phyloP scores from a whole-genome alignment of 2,329 filamentous ascomycete genomes.

The Xylariaceae sp. region DNA sequence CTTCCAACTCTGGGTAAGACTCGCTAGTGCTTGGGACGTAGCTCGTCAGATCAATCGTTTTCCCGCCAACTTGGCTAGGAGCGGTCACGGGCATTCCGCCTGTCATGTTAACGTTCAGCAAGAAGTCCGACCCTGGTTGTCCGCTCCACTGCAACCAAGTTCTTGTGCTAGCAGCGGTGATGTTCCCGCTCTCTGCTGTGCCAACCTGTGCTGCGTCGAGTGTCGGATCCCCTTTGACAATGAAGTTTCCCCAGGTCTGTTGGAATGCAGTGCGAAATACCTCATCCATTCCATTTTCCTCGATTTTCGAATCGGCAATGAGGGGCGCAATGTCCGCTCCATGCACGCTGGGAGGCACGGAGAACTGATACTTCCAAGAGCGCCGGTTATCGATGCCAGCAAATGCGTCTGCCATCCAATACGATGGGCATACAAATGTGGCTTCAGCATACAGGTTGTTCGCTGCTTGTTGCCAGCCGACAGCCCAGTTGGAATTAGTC shows the following conservation, averaged over 20 bases:
- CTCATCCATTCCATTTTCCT: constrained; percentile 22
- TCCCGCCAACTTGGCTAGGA: constrained; percentile 15
- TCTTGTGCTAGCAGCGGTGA: constrained; percentile 28
- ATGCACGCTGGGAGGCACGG: constrained; percentile 40
- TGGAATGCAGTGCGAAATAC: constrained; percentile 37
- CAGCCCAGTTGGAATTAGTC: constrained; percentile 45
- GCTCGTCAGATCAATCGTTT: constrained; percentile 29
- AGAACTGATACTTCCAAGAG: constrained; percentile 48
- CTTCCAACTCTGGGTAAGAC: constrained; percentile 25
- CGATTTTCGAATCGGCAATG: constrained; percentile 28
- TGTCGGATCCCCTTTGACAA: constrained; percentile 39
- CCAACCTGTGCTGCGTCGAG: constrained; percentile 34
- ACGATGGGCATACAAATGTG: constrained; percentile 52
- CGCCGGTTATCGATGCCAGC: constrained; percentile 24
- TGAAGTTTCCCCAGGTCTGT: constrained; percentile 45
- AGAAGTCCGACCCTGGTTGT: constrained; percentile 31
- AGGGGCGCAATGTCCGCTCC: constrained; percentile 38
- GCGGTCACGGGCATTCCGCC: constrained; percentile 34
- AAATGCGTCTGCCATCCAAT: constrained; percentile 52
- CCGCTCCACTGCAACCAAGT: constrained; percentile 37
- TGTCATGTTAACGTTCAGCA: constrained; percentile 46
- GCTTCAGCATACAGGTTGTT: constrained; percentile 52
- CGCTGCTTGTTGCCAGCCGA: constrained; percentile 52
- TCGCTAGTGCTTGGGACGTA: constrained; percentile 17
- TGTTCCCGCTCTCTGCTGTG: constrained; percentile 28